Evolutionary conservation across 2,329 filamentous ascomycete genomes (phyloP), one percentile per base, ranked within the genome.

Genomic region (Cladophialophora exuberans): DNA sequence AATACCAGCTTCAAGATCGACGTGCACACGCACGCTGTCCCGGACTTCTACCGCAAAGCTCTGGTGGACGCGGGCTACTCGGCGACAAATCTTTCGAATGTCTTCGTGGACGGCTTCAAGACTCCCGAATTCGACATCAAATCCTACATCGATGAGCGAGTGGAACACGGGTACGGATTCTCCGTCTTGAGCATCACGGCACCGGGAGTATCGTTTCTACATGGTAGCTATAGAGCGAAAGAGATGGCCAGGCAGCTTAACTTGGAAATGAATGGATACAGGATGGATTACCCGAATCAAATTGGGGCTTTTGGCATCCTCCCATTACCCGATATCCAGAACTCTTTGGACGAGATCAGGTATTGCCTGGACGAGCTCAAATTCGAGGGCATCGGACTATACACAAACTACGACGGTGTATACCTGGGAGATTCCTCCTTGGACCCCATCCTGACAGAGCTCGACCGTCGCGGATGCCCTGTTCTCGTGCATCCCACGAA

Each of bases 101-200:
- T 52, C 9, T 52, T 35, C 22, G 49, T 52, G 6, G 49, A 52
- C 31, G 49, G 49, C 5, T 52, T 52, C 41, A 15, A 15, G 3
- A 45, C 39, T 28, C 49, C 49, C 15, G 15, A 52, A 10, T 52
- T 44, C 38, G 28, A 25, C 15, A 44, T 52, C 39, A 41, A 52
- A 10, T 3, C n/a, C 15, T 52, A 45, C n/a, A n/a, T 52, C 6
- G 17, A 31, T 6, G 39, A 31, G 2, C 28, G 49, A 10, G 10
- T 13, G 7, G 39, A 44, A 23, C 30, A 23, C 7, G 49, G 49
- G 3, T 52, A 46, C 28, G 35, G 46, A n/a, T 52, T 35, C 15
- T 35, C 65, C 6, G 64, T 70, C 36, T 50, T 70, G 15, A 67
- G 66, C 25, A 44, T 65, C 23, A 69, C 66, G 4, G 64, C 66